These are phyloP conservation scores for Auriscalpium vulgare DNA, from an alignment of 768 basidiomycete species.

Conservation along the genomic window DNA sequence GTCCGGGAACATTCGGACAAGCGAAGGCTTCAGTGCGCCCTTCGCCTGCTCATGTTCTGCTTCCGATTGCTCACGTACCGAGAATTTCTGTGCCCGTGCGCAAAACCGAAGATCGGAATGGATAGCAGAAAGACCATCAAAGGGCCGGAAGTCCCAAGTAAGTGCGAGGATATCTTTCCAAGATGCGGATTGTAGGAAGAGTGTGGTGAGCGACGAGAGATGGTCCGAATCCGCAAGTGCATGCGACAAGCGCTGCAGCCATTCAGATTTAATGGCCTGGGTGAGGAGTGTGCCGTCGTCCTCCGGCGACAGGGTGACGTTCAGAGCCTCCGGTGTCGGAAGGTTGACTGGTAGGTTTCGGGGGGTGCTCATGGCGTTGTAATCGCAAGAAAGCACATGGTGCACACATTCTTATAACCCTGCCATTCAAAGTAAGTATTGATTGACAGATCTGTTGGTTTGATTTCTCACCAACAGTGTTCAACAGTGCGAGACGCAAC, in stretches of 20 bases:
- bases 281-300: not conserved
- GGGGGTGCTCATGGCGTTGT: no score
- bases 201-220: not conserved
- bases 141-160: conserved; percentile 34
- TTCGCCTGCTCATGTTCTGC: conserved; percentile 16
- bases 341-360: not conserved
- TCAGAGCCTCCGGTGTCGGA: not conserved
- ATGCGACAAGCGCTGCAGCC: not conserved
- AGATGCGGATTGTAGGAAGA: conserved; percentile 30
- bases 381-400: no score
- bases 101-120: not conserved
- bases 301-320: not conserved
- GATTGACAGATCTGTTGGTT: no score
- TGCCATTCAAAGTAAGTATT: no score
- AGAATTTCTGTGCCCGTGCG: conserved; percentile 16
- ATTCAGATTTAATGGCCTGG: not conserved
- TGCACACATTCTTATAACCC: no score
- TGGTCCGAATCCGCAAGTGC: not conserved
- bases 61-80: conserved; percentile 26
- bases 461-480: no score
- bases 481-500: no score
- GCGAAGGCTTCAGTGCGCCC: conserved; percentile 22
- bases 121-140: conserved; percentile 6
- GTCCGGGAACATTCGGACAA: conserved; percentile 13
- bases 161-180: conserved; percentile 36